phyloP scores from a whole-genome alignment of 371 early-diverging fungal species.

The Mycotypha africana region DNA sequence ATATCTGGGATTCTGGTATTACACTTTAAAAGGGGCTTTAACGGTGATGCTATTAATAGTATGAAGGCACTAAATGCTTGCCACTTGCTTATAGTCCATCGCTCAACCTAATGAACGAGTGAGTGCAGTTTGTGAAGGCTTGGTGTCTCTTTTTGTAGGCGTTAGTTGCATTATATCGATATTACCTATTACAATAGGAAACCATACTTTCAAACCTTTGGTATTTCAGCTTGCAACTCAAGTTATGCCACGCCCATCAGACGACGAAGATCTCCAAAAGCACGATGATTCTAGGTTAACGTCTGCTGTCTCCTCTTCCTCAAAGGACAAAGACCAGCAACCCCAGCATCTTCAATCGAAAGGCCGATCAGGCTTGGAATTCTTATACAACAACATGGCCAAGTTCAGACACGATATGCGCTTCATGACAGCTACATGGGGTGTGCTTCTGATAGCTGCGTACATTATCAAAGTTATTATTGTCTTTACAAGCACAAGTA shows the following conservation, averaged over 20 bases:
- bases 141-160: slow-evolving; percentile 32
- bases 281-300: slow-evolving; percentile 23
- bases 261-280: slow-evolving; percentile 17
- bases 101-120: slow-evolving; percentile 30
- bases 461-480: slow-evolving; percentile 36
- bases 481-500: slow-evolving; percentile 25
- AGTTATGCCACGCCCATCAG: slow-evolving; percentile 35
- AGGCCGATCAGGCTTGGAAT: slow-evolving; percentile 14
- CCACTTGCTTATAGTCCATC: slow-evolving; percentile 30
- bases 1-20: slow-evolving; percentile 28
- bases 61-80: too few species aligned
- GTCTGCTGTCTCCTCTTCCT: too few species aligned
- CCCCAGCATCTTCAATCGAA: background rate
- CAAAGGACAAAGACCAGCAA: too few species aligned
- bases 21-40: too few species aligned
- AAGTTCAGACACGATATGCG: slow-evolving; percentile 41
- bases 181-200: slow-evolving; percentile 30
- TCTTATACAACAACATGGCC: slow-evolving; percentile 27
- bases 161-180: slow-evolving; percentile 32
- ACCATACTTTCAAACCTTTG: slow-evolving; percentile 28
- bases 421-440: slow-evolving; percentile 42
- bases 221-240: slow-evolving; percentile 34
- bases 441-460: slow-evolving; percentile 22
- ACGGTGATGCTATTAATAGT: too few species aligned
- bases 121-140: slow-evolving; percentile 30